These are phyloP conservation scores for Aureobasidium melanogenum DNA, from an alignment of 2,329 filamentous ascomycete species.

Conservation along the genomic window DNA sequence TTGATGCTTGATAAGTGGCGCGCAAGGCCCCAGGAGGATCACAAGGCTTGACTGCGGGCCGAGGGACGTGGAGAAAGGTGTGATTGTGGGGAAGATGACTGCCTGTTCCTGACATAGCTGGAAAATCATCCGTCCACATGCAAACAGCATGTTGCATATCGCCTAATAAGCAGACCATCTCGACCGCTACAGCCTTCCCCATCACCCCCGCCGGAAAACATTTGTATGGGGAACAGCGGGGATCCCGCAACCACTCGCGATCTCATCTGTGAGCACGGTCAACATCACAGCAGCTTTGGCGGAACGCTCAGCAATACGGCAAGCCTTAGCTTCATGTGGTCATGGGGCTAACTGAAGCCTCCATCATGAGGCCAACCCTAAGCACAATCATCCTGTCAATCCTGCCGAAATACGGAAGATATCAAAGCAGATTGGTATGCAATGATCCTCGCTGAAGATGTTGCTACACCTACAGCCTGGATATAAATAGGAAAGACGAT, in stretches of 20 bases:
- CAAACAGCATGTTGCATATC: neutral
- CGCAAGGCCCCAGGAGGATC: neutral
- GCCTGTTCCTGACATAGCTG: neutral
- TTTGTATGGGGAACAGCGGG: neutral
- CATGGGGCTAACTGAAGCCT: neutral
- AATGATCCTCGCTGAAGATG: neutral
- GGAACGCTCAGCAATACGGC: neutral
- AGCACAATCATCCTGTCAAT: neutral
- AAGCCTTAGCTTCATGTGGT: neutral
- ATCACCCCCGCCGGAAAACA: neutral
- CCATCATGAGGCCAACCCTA: neutral
- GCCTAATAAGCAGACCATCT: neutral
- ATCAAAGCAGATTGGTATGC: neutral
- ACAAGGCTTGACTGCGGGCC: slow-evolving; percentile 4
- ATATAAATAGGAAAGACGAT: neutral
- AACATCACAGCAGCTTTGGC: neutral
- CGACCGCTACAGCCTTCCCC: neutral
- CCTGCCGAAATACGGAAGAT: neutral
- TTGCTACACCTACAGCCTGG: neutral
- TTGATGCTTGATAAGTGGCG: neutral
- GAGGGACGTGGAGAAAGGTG: slow-evolving; percentile 3
- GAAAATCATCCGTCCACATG: neutral
- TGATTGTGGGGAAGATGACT: neutral
- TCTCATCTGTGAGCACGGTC: neutral
- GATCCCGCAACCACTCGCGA: neutral